A percentile compares a stretch with the other conserved stretches of the same genome.
These are phyloP conservation scores for Musa itinerans DNA, from an alignment of 176 grass and related monocot species.

Conservation along the genomic window DNA sequence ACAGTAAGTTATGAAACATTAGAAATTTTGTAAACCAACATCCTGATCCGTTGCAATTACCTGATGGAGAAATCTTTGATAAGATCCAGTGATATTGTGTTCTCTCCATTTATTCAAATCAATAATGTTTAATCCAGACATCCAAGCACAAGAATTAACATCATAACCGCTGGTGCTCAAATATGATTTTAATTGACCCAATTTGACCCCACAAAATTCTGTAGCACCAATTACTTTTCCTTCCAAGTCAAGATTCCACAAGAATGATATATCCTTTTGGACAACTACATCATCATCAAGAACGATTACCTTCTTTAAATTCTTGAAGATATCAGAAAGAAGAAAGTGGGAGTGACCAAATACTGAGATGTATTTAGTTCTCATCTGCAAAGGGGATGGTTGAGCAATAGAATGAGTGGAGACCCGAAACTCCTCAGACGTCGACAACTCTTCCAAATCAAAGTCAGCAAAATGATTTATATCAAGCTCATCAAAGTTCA, in stretches of 20 bases:
- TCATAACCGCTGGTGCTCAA: background rate
- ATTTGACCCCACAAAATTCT: background rate
- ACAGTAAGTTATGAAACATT: background rate
- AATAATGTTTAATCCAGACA: background rate
- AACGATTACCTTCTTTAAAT: conserved; percentile 7
- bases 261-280: background rate
- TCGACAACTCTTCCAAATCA: background rate
- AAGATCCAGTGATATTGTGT: background rate
- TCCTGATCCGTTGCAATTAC: background rate
- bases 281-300: conserved; percentile 4
- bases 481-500: background rate
- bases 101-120: background rate
- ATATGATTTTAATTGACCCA: background rate
- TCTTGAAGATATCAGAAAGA: conserved; percentile 3
- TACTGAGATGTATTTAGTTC: conserved; percentile 1
- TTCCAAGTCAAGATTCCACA: conserved; percentile 4
- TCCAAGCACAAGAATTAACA: background rate
- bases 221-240: conserved; percentile 3
- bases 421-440: background rate
- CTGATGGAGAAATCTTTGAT: background rate
- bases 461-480: background rate
- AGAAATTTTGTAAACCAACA: background rate
- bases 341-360: conserved; percentile 3
- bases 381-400: background rate
- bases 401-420: background rate